These are phyloP conservation scores for Tilletiopsis washingtonensis DNA, from an alignment of 1,284 basidiomycete species.

Conservation along the genomic window DNA sequence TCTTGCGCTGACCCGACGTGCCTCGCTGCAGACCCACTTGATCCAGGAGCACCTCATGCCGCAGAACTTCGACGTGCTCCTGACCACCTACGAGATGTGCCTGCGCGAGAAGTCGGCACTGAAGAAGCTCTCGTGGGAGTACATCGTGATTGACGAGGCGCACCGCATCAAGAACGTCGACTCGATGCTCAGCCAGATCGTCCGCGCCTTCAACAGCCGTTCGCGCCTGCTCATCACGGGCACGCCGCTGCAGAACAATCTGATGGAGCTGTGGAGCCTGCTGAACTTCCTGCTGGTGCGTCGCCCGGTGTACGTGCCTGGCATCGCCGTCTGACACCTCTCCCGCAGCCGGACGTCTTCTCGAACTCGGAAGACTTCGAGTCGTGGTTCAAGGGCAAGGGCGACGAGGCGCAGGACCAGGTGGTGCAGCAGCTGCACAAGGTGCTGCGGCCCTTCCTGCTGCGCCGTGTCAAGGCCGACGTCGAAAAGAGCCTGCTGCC, in stretches of 20 bases:
- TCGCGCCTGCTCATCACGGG: slow-evolving; percentile 91
- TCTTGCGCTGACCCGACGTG: slow-evolving; percentile 18
- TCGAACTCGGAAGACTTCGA: slow-evolving; percentile 56
- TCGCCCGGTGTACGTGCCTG: too few species aligned
- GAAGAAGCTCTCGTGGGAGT: slow-evolving; percentile 94
- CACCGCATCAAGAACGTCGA: slow-evolving; percentile 99
- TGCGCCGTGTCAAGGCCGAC: slow-evolving; percentile 90
- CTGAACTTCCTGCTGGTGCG: slow-evolving; percentile 74
- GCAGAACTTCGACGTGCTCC: slow-evolving; percentile 85
- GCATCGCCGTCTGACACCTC: slow-evolving; percentile 5
- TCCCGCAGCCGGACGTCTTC: slow-evolving; percentile 53
- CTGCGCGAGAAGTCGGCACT: slow-evolving; percentile 84
- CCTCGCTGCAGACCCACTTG: slow-evolving; percentile 54
- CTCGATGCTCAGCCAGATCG: slow-evolving; percentile 90
- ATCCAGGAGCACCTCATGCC: slow-evolving; percentile 72
- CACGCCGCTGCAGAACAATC: slow-evolving; percentile 92
- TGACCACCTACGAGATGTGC: slow-evolving; percentile 97
- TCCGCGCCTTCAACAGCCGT: slow-evolving; percentile 79
- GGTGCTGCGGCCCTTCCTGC: slow-evolving; percentile 86
- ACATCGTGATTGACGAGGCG: slow-evolving; percentile 97
- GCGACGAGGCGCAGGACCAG: slow-evolving; percentile 57
- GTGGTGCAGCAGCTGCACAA: slow-evolving; percentile 97
- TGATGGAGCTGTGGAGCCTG: slow-evolving; percentile 92
- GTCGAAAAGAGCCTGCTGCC: slow-evolving; percentile 94
- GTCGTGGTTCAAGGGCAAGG: slow-evolving; percentile 63